phyloP scores from a whole-genome alignment of 148 eudicot species.

The Cornus suecica region DNA sequence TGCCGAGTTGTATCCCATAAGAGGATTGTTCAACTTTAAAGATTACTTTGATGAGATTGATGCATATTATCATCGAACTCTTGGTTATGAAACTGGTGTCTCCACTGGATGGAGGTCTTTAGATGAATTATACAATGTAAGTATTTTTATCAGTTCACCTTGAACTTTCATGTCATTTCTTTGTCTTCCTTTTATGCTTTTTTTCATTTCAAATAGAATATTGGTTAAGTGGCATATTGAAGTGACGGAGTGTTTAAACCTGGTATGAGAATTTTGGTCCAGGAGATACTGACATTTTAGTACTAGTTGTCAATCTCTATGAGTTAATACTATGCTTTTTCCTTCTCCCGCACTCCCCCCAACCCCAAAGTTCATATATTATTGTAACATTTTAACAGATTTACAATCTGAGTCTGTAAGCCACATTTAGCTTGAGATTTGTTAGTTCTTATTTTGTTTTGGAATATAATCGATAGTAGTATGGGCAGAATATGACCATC shows the following conservation, averaged over 20 bases:
- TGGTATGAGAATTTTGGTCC: background rate
- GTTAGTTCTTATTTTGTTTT: background rate
- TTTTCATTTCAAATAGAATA: background rate
- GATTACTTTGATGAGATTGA: constrained; percentile 74
- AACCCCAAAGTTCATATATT: too few relatives aligned
- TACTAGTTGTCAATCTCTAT: background rate
- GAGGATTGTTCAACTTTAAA: constrained; percentile 67
- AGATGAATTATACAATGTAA: constrained; percentile 74
- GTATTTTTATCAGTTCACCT: constrained; percentile 12
- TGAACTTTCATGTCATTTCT: background rate
- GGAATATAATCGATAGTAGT: background rate
- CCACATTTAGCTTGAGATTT: too few relatives aligned
- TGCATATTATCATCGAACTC: constrained; percentile 69
- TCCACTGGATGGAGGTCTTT: constrained; percentile 88
- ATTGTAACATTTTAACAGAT: too few relatives aligned
- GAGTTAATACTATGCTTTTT: background rate
- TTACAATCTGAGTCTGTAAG: too few relatives aligned
- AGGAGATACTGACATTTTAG: background rate
- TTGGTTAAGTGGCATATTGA: too few relatives aligned
- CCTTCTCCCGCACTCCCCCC: too few relatives aligned
- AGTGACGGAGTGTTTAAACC: background rate
- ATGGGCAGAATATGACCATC: background rate
- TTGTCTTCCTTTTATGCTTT: background rate
- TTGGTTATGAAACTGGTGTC: constrained; percentile 72
- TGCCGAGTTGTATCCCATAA: constrained; percentile 87